Conservation (phyloP, 345 rosid genomes). For the Viola odorata region DNA sequence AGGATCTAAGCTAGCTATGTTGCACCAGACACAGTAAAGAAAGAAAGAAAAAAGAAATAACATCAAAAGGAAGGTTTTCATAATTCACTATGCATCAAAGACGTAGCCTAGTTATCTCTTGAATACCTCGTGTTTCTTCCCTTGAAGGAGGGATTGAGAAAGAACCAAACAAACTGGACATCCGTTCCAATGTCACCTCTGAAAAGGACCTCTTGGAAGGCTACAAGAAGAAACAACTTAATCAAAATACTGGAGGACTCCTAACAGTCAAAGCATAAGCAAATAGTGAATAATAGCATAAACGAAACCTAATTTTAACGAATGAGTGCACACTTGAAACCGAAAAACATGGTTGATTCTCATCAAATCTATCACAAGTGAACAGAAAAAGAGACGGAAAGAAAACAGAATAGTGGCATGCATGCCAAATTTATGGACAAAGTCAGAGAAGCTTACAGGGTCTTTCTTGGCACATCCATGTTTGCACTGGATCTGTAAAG, state of each 20-base stretch:
- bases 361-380: too few relatives aligned
- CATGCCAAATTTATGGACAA: neutral
- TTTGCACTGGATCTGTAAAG: conserved; percentile 78
- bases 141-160: conserved; percentile 50
- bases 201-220: conserved; percentile 68
- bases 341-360: too few relatives aligned
- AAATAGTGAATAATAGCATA: too few relatives aligned
- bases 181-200: conserved; percentile 57
- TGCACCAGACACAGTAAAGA: conserved; percentile 1
- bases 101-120: neutral
- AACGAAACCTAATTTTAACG: too few relatives aligned
- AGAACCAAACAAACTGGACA: conserved; percentile 72
- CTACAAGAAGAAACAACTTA: conserved; percentile 36
- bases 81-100: conserved; percentile 1
- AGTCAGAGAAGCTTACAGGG: conserved; percentile 44
- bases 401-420: too few relatives aligned
- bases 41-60: neutral
- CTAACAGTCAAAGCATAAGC: too few relatives aligned
- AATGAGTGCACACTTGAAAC: too few relatives aligned
- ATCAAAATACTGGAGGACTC: conserved; percentile 6
- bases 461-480: conserved; percentile 66
- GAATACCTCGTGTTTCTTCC: conserved; percentile 52
- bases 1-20: too few relatives aligned
- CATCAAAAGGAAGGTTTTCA: neutral
- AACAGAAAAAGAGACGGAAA: too few relatives aligned